Percentiles rank a stretch among this genome's conserved stretches.
phyloP scores from a whole-genome alignment of 805 yeast species.

The Sugiyamaella chiloensis region DNA sequence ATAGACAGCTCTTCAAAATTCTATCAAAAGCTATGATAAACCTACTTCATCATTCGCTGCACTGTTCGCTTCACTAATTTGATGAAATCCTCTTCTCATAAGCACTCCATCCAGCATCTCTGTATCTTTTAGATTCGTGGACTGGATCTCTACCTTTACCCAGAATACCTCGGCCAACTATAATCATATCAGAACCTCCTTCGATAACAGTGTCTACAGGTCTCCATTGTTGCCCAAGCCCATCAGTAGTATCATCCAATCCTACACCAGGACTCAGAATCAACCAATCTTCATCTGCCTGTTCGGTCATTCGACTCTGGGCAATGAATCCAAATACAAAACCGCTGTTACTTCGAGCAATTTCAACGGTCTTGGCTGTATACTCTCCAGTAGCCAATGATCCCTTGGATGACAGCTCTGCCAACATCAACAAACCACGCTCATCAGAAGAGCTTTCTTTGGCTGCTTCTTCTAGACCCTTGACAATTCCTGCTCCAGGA shows the following conservation, averaged over 20 bases:
- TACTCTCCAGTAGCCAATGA: slow-evolving; percentile 91
- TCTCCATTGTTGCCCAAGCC: slow-evolving; percentile 94
- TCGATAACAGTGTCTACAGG: slow-evolving; percentile 80
- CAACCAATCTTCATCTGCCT: slow-evolving; percentile 90
- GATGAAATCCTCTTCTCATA: slow-evolving; percentile 40
- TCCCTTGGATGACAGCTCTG: slow-evolving; percentile 92
- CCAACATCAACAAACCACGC: slow-evolving; percentile 88
- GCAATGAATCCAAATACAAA: slow-evolving; percentile 98
- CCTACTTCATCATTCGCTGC: no score
- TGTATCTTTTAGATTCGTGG: slow-evolving; percentile 83
- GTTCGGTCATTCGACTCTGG: slow-evolving; percentile 73
- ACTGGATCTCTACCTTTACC: slow-evolving; percentile 92
- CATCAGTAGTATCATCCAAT: slow-evolving; percentile 92
- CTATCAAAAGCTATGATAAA: no score
- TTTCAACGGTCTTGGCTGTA: slow-evolving; percentile 81
- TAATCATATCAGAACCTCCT: slow-evolving; percentile 89
- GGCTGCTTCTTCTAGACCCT: slow-evolving; percentile 81
- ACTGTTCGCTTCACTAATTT: no score
- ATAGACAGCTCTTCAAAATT: no score
- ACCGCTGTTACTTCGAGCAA: slow-evolving; percentile 80
- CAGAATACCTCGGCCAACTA: slow-evolving; percentile 97
- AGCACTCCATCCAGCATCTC: slow-evolving; percentile 94
- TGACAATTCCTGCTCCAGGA: slow-evolving; percentile 90
- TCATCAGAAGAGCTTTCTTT: slow-evolving; percentile 57
- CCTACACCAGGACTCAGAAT: slow-evolving; percentile 99